Conservation (phyloP, 1,284 basidiomycete species). For the Farysia itapuensis region DNA sequence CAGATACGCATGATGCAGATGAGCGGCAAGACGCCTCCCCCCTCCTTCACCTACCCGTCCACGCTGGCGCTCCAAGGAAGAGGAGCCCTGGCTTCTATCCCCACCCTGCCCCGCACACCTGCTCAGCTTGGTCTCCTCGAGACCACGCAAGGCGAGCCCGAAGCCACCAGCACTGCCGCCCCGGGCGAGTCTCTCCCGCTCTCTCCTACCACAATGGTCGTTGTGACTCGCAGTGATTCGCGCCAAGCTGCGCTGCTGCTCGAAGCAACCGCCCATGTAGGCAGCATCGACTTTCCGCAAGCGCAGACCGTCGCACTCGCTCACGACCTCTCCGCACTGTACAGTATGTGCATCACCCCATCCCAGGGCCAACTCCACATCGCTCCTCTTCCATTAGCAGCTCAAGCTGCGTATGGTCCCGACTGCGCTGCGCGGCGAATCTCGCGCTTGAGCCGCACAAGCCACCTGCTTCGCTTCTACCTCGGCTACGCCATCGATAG, state of each 20-base stretch:
- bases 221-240: slow-evolving; percentile 2
- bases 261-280: slow-evolving; percentile 20
- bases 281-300: slow-evolving; percentile 2
- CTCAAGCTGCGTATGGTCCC: background rate
- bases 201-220: slow-evolving; percentile 5
- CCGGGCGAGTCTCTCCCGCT: slow-evolving; percentile 1
- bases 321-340: background rate
- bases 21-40: slow-evolving; percentile 25
- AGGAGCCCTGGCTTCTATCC: slow-evolving; percentile 9
- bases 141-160: background rate
- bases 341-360: background rate
- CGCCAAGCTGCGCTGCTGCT: slow-evolving; percentile 6
- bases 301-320: background rate
- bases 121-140: slow-evolving; percentile 15
- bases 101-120: slow-evolving; percentile 4
- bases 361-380: too few relatives aligned
- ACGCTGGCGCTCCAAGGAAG: slow-evolving; percentile 17
- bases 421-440: background rate
- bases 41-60: slow-evolving; percentile 14
- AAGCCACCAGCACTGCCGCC: too few relatives aligned
- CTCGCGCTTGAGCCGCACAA: slow-evolving; percentile 3
- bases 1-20: slow-evolving; percentile 41
- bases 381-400: background rate
- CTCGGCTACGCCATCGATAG: slow-evolving; percentile 38
- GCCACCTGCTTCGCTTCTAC: slow-evolving; percentile 28